Conservation (phyloP, 2,329 filamentous ascomycete genomes). For the Xylaria multiplex region DNA sequence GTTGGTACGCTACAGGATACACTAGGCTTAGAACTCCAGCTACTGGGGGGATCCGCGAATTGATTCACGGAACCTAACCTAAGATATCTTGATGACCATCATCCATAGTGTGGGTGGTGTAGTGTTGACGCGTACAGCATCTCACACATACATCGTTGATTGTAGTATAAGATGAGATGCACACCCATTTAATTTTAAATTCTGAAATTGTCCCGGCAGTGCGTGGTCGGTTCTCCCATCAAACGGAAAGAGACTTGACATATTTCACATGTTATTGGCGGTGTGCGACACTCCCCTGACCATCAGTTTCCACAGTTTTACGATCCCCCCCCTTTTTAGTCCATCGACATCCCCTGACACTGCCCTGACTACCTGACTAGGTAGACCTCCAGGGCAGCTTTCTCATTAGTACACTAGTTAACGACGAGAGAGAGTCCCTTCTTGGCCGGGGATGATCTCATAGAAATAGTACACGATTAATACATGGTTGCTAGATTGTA, state of each 20-base stretch:
- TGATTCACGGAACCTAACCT: slow-evolving; percentile 14
- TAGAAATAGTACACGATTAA: slow-evolving; percentile 6
- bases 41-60: slow-evolving; percentile 4
- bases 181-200: slow-evolving; percentile 35
- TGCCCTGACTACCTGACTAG: slow-evolving; percentile 11
- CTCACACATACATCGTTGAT: slow-evolving; percentile 7
- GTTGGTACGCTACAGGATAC: slow-evolving; percentile 13
- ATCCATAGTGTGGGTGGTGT: slow-evolving; percentile 16
- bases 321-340: slow-evolving; percentile 23
- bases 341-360: slow-evolving; percentile 25
- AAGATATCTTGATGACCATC: slow-evolving; percentile 16
- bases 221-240: slow-evolving; percentile 22
- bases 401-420: slow-evolving; percentile 4
- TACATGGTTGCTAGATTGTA: neutral
- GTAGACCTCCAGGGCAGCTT: slow-evolving; percentile 6
- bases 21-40: slow-evolving; percentile 7
- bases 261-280: slow-evolving; percentile 32
- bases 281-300: slow-evolving; percentile 33
- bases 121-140: slow-evolving; percentile 34
- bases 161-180: slow-evolving; percentile 27
- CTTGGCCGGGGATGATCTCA: neutral
- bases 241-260: neutral
- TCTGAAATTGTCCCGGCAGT: slow-evolving; percentile 28
- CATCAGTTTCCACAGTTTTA: slow-evolving; percentile 27
- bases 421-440: slow-evolving; percentile 3